Conservation (phyloP, 2,329 filamentous ascomycete species). For the Hymenoscyphus infarciens region DNA sequence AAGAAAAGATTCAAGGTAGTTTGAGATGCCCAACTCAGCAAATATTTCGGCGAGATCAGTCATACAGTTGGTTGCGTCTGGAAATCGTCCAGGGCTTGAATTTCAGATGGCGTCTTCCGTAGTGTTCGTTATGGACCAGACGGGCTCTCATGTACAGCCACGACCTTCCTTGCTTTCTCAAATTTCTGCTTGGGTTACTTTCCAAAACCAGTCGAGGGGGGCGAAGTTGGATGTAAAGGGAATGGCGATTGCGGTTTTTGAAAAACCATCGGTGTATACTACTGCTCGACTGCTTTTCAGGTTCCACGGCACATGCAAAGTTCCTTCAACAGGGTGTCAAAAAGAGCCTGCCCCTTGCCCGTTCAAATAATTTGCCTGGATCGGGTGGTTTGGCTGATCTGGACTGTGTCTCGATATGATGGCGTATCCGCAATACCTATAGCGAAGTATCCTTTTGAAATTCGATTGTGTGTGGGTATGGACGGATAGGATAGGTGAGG, state of each 20-base stretch:
- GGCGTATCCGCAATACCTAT: background rate
- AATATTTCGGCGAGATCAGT: slow-evolving; percentile 62
- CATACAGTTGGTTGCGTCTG: slow-evolving; percentile 37
- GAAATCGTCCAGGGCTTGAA: slow-evolving; percentile 33
- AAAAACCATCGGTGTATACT: slow-evolving; percentile 2
- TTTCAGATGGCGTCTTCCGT: background rate
- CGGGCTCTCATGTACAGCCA: slow-evolving; percentile 1
- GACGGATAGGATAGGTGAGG: background rate
- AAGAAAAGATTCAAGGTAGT: slow-evolving; percentile 70
- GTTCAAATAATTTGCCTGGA: background rate
- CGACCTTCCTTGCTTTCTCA: background rate
- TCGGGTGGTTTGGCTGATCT: background rate
- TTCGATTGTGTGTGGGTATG: background rate
- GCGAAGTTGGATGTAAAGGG: background rate
- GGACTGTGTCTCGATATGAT: background rate
- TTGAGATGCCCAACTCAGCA: slow-evolving; percentile 71
- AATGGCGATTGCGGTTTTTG: background rate
- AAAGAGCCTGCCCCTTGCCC: background rate
- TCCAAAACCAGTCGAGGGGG: background rate
- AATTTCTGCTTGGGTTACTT: background rate
- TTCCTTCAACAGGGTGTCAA: background rate
- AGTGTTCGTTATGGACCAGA: background rate
- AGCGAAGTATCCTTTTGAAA: background rate
- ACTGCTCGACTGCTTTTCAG: slow-evolving; percentile 1
- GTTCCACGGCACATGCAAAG: slow-evolving; percentile 4